Evolutionary conservation across 345 rosid species (phyloP).

Genomic region (Crucihimalaya himalaica): DNA sequence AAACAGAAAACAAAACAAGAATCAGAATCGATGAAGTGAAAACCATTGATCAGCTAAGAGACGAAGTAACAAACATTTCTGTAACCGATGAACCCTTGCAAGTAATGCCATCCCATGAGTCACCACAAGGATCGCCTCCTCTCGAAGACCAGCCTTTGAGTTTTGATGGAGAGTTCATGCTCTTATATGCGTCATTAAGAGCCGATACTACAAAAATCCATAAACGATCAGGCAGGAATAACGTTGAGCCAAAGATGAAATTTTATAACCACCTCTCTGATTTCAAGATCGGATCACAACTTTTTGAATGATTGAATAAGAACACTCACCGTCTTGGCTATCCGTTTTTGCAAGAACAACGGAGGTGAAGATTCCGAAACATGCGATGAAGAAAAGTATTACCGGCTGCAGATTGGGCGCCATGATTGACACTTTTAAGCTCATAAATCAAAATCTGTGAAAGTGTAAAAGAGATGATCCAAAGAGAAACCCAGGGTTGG

Average conservation of each 20-base stretch:
- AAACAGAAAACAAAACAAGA: neutral
- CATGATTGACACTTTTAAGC: slow-evolving; percentile 31
- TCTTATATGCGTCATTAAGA: slow-evolving; percentile 79
- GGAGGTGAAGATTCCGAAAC: slow-evolving; percentile 41
- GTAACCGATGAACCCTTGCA: slow-evolving; percentile 84
- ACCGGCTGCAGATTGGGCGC: slow-evolving; percentile 5
- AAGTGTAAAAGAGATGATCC: slow-evolving; percentile 21
- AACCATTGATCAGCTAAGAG: neutral
- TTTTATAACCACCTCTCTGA: neutral
- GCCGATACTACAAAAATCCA: slow-evolving; percentile 60
- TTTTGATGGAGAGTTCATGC: slow-evolving; percentile 76
- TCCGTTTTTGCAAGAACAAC: slow-evolving; percentile 57
- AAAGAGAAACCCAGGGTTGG: slow-evolving; percentile 40
- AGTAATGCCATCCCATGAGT: slow-evolving; percentile 81
- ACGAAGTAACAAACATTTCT: slow-evolving; percentile 54
- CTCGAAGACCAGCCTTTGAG: slow-evolving; percentile 68
- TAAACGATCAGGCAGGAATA: neutral
- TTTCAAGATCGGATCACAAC: neutral
- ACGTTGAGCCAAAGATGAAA: slow-evolving; percentile 12
- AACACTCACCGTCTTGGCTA: slow-evolving; percentile 53
- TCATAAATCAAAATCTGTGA: neutral
- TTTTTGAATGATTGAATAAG: slow-evolving; percentile 11
- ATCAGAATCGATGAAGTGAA: neutral
- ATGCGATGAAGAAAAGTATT: slow-evolving; percentile 37
- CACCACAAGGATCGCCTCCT: slow-evolving; percentile 93